These are phyloP conservation scores for Verticillium nubilum DNA, from an alignment of 2,329 filamentous ascomycete genomes.

Conservation along the genomic window DNA sequence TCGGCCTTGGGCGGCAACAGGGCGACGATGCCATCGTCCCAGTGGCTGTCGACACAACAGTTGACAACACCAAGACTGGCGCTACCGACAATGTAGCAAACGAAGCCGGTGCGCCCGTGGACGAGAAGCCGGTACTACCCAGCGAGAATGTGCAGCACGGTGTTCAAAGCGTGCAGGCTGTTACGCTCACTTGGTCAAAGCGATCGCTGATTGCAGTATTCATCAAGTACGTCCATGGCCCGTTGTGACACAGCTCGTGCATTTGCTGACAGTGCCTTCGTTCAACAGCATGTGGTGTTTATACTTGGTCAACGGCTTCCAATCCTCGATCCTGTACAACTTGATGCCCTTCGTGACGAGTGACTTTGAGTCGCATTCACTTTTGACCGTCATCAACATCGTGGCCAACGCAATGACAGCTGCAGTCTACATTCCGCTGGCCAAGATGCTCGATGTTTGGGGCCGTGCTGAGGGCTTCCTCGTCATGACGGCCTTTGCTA, in stretches of 20 bases:
- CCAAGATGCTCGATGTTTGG: slow-evolving; percentile 59
- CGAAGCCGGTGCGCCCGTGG: neutral
- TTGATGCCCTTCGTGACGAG: slow-evolving; percentile 42
- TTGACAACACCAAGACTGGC: neutral
- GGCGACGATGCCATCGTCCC: neutral
- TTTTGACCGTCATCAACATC: slow-evolving; percentile 47
- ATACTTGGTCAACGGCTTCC: slow-evolving; percentile 28
- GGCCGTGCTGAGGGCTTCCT: slow-evolving; percentile 56
- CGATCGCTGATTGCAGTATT: slow-evolving; percentile 13
- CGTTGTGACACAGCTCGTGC: slow-evolving; percentile 18
- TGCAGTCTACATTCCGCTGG: slow-evolving; percentile 56
- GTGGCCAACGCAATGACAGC: slow-evolving; percentile 49
- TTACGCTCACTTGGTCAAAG: slow-evolving; percentile 16
- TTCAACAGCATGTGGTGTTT: slow-evolving; percentile 30
- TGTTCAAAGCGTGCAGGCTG: slow-evolving; percentile 16
- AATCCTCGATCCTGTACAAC: slow-evolving; percentile 31
- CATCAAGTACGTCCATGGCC: slow-evolving; percentile 3
- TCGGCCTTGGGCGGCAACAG: neutral
- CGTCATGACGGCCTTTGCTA: slow-evolving; percentile 42
- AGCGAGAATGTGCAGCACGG: slow-evolving; percentile 18
- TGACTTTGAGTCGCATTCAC: slow-evolving; percentile 45
- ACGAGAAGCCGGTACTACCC: slow-evolving; percentile 5
- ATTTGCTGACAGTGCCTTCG: slow-evolving; percentile 26
- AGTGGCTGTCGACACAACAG: neutral
- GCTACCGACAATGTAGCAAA: neutral